phyloP scores from a whole-genome alignment of 1,284 basidiomycete species.

The Vanrija pseudolonga region DNA sequence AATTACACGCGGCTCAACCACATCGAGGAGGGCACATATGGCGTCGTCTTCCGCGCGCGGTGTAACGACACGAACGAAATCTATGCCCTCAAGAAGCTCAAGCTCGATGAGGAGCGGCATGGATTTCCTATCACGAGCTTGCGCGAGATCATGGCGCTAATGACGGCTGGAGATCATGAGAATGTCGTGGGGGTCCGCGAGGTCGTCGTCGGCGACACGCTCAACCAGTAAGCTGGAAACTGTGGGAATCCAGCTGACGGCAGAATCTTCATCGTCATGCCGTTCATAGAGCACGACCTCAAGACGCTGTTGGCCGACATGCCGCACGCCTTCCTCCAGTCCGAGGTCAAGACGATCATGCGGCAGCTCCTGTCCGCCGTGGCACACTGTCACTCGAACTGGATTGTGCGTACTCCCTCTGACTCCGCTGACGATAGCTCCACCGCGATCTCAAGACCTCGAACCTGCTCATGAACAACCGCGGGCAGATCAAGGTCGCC shows the following conservation, averaged over 20 bases:
- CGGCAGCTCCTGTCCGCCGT: slow-evolving; percentile 90
- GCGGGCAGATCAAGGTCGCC: slow-evolving; percentile 95
- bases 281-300: slow-evolving; percentile 98
- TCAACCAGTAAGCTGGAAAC: slow-evolving; percentile 79
- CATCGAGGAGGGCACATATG: slow-evolving; percentile 99
- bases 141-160: slow-evolving; percentile 90
- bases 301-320: slow-evolving; percentile 90
- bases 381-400: slow-evolving; percentile 85
- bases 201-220: slow-evolving; percentile 97
- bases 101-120: slow-evolving; percentile 95
- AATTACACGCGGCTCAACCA: slow-evolving; percentile 91
- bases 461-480: slow-evolving; percentile 97
- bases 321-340: slow-evolving; percentile 91
- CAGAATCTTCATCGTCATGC: slow-evolving; percentile 98
- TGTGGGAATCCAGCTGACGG: slow-evolving; percentile 29
- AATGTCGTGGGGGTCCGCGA: slow-evolving; percentile 94
- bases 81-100: slow-evolving; percentile 96
- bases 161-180: slow-evolving; percentile 79
- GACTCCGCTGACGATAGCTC: slow-evolving; percentile 49
- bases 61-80: slow-evolving; percentile 92
- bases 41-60: slow-evolving; percentile 90
- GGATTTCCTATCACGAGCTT: slow-evolving; percentile 98
- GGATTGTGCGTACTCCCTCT: slow-evolving; percentile 60
- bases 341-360: slow-evolving; percentile 96
- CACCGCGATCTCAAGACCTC: slow-evolving; percentile 97